Conservation (phyloP, 345 rosid species). For the Erodium maritimum region DNA sequence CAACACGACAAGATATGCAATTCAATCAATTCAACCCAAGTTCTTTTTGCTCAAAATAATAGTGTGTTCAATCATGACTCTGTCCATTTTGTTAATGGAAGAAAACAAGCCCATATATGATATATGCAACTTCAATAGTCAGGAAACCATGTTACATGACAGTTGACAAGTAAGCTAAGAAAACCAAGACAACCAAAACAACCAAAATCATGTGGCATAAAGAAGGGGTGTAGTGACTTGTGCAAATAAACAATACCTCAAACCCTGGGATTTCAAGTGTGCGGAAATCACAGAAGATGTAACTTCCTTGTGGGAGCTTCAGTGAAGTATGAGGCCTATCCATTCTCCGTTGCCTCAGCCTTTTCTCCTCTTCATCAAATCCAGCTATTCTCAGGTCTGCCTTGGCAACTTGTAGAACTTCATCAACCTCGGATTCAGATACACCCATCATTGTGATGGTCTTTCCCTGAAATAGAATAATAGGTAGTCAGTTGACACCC, state of each 20-base stretch:
- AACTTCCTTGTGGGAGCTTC: conserved; percentile 69
- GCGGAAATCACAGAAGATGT: conserved; percentile 65
- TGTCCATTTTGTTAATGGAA: too few relatives aligned
- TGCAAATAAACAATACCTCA: conserved; percentile 29
- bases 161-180: too few relatives aligned
- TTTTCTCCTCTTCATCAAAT: conserved; percentile 80
- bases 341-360: conserved; percentile 41
- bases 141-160: too few relatives aligned
- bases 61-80: too few relatives aligned
- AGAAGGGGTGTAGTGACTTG: not conserved
- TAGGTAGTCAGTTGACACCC: conserved; percentile 1
- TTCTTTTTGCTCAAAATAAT: too few relatives aligned
- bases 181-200: too few relatives aligned
- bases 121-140: too few relatives aligned
- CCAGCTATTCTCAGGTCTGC: conserved; percentile 67
- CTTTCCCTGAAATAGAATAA: conserved; percentile 41
- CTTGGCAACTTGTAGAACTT: conserved; percentile 36
- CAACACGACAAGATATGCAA: too few relatives aligned
- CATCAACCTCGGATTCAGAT: conserved; percentile 51
- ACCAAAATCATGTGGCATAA: too few relatives aligned
- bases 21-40: too few relatives aligned
- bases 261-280: conserved; percentile 74
- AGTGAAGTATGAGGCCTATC: conserved; percentile 16
- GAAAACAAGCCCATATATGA: too few relatives aligned
- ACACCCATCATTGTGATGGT: conserved; percentile 91